A percentile compares a stretch with the other conserved stretches of the same genome.
Evolutionary conservation across 306 rosid genomes (phyloP).

Genomic region (Heteromeles arbutifolia): DNA sequence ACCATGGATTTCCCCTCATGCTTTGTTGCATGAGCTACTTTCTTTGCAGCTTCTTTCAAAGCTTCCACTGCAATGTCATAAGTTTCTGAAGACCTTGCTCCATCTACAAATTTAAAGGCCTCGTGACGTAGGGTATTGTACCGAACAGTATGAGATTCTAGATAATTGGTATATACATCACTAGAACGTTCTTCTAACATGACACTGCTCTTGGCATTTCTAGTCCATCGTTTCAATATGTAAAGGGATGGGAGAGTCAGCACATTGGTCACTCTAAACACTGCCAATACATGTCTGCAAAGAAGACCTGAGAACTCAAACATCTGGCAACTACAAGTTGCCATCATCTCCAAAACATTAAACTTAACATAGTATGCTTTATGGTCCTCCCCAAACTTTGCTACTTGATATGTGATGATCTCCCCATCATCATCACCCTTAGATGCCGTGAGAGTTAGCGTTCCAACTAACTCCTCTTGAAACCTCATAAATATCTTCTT

Average conservation of each 20-base stretch:
- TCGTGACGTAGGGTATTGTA: slow-evolving; percentile 78
- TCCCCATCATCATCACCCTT: slow-evolving; percentile 83
- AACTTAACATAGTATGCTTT: slow-evolving; percentile 63
- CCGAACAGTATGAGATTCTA: slow-evolving; percentile 97
- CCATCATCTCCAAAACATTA: slow-evolving; percentile 90
- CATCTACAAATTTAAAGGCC: slow-evolving; percentile 84
- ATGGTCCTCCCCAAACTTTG: slow-evolving; percentile 95
- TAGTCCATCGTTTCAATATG: slow-evolving; percentile 95
- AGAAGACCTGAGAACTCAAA: slow-evolving; percentile 98
- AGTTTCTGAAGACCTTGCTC: slow-evolving; percentile 61
- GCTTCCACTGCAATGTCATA: slow-evolving; percentile 62
- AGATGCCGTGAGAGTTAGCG: slow-evolving; percentile 83
- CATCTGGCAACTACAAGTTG: slow-evolving; percentile 93
- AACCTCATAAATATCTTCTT: slow-evolving; percentile 78
- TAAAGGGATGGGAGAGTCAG: slow-evolving; percentile 94
- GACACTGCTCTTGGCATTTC: slow-evolving; percentile 93
- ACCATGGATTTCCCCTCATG: slow-evolving; percentile 45
- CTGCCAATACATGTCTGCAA: slow-evolving; percentile 94
- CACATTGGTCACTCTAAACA: slow-evolving; percentile 95
- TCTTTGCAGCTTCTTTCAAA: slow-evolving; percentile 68
- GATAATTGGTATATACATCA: slow-evolving; percentile 69
- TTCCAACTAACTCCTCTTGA: slow-evolving; percentile 96
- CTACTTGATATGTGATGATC: slow-evolving; percentile 71
- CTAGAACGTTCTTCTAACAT: slow-evolving; percentile 68
- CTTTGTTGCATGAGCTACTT: slow-evolving; percentile 51